Evolutionary conservation across 768 basidiomycete species (phyloP).

Genomic region (Fomitopsis serialis): DNA sequence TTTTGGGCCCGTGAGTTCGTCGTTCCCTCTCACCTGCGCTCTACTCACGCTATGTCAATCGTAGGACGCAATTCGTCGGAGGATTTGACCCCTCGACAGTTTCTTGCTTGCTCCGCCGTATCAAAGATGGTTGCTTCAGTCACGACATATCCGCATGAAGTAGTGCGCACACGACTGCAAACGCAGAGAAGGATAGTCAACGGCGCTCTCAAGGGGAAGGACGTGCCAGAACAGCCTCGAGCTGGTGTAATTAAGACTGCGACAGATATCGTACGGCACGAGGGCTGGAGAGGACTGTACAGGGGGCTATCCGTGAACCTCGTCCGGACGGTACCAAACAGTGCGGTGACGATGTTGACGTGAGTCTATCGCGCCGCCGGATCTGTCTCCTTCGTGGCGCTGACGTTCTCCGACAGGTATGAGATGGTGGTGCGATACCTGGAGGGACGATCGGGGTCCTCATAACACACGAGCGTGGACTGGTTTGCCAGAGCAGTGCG

Average conservation of each 20-base stretch:
- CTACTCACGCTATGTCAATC: background rate
- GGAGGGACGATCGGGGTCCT: constrained; percentile 9
- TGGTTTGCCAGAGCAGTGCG: background rate
- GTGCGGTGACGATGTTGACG: constrained; percentile 94
- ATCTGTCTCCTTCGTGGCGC: background rate
- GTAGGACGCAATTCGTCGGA: constrained; percentile 27
- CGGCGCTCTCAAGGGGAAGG: constrained; percentile 33
- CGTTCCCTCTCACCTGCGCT: background rate
- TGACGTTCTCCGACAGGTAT: constrained; percentile 16
- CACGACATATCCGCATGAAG: constrained; percentile 97
- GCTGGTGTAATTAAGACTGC: constrained; percentile 74
- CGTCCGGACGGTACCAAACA: constrained; percentile 91
- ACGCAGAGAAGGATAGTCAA: constrained; percentile 67
- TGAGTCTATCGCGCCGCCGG: constrained; percentile 33
- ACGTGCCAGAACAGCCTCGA: constrained; percentile 47
- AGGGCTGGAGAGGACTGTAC: constrained; percentile 89
- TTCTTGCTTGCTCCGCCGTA: constrained; percentile 86
- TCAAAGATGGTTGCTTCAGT: constrained; percentile 96
- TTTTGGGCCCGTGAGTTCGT: constrained; percentile 70
- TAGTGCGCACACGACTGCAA: constrained; percentile 95
- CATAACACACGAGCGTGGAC: constrained; percentile 6
- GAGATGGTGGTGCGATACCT: constrained; percentile 26
- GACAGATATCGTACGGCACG: constrained; percentile 65
- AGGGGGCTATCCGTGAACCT: constrained; percentile 93
- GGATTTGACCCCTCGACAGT: constrained; percentile 51